Conservation (phyloP, 805 yeast genomes). For the Zygosaccharomyces rouxii region DNA sequence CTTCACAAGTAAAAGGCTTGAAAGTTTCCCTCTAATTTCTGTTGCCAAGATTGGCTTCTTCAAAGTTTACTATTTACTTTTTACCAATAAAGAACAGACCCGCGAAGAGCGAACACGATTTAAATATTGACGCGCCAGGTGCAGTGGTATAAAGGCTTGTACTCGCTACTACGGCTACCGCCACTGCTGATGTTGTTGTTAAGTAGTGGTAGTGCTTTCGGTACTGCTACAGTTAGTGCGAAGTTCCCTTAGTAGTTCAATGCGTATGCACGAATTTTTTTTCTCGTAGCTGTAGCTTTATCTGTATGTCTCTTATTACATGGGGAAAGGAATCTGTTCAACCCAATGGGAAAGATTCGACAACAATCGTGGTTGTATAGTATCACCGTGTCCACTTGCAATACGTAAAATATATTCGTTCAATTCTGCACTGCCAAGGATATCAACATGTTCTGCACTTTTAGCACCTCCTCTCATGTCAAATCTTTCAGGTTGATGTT, state of each 20-base stretch:
- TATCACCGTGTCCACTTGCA: conserved; percentile 74
- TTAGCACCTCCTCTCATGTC: conserved; percentile 97
- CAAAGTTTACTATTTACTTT: conserved; percentile 6
- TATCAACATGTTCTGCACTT: conserved; percentile 97
- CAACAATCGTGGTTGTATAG: conserved; percentile 53
- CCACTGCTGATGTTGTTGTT: background rate
- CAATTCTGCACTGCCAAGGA: conserved; percentile 85
- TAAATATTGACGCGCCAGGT: conserved; percentile 4
- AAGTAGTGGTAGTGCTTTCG: background rate
- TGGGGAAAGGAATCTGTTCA: conserved; percentile 45
- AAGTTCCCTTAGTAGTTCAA: background rate
- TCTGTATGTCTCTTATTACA: conserved; percentile 13
- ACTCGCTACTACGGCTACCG: background rate
- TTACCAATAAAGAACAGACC: conserved; percentile 6
- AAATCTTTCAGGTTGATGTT: conserved; percentile 87
- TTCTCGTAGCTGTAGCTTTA: background rate
- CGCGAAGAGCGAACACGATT: conserved; percentile 7
- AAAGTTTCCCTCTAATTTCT: background rate
- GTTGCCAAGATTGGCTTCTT: background rate
- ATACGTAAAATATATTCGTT: conserved; percentile 81
- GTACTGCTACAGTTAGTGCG: conserved; percentile 2
- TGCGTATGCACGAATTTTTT: background rate
- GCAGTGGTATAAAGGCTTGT: background rate
- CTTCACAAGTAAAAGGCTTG: background rate
- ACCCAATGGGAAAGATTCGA: conserved; percentile 66